Evolutionary conservation across 805 yeast genomes (phyloP), one percentile per base, ranked within the genome.

Genomic region (Yueomyces sp.): DNA sequence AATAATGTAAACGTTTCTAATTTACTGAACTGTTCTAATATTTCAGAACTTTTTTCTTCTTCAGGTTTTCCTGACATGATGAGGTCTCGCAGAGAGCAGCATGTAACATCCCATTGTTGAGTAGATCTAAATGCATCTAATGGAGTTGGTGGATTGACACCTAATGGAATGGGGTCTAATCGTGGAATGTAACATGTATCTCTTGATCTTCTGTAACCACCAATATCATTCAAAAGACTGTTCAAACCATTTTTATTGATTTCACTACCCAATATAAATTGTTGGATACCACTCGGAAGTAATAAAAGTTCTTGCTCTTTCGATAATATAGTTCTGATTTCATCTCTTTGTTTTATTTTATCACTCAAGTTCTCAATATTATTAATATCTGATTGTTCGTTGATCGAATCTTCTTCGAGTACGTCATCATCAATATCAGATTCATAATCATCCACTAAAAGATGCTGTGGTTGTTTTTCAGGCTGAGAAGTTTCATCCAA

Each of bases 1-100:
- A 70, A 70, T 40, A 70, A 49, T 12, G 72, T 64, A 41, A 61
- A 61, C 47, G 57, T 55, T 39, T 61, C 65, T 41, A 60, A 39
- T 1, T 52, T 45, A 45, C 56, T 52, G 37, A 61, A 61, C 19
- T 52, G 52, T n/a, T 53, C 57, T 28, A 57, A 29, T 7, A 59
- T 48, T 4, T 45, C 42, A 4, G 49, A 49, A 31, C 44, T 42
- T 12, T 41, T 41, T 19, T 44, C 48, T 26, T 29, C 26, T 6
- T 34, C 33, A 30, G 6, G 9, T 7, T 9, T 19, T 7, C n/a
- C 5, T 11, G 37, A 34, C 5, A 34, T 5, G 8, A 49, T 41
- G 28, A 49, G 42, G 11, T 46, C 44, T 7, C 51, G 41, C 19
- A 54, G 39, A 11, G 54, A 45, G 36, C 54, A 49, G 31, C 63